Conservation (phyloP, 2,329 filamentous ascomycete species). For the Trematosphaeria pertusa region DNA sequence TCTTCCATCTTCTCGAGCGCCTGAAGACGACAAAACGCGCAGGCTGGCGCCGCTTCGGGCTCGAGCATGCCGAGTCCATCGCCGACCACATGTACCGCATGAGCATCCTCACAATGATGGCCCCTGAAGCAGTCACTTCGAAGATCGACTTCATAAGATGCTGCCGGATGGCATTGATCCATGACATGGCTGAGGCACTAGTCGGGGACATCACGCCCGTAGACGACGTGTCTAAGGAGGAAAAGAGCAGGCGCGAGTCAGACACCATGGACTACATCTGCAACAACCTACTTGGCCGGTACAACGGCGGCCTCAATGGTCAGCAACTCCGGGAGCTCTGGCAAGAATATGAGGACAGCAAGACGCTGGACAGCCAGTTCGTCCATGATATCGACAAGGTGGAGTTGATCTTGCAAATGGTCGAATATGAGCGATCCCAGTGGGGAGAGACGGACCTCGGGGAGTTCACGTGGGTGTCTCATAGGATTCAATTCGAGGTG, state of each 20-base stretch:
- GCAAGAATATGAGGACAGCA: slow-evolving; percentile 92
- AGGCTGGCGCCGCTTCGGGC: slow-evolving; percentile 90
- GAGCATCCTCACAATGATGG: slow-evolving; percentile 94
- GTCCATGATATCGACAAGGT: slow-evolving; percentile 99
- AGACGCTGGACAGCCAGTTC: slow-evolving; percentile 84
- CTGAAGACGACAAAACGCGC: slow-evolving; percentile 97
- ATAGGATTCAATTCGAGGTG: slow-evolving; percentile 75
- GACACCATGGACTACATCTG: slow-evolving; percentile 93
- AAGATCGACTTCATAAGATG: slow-evolving; percentile 81
- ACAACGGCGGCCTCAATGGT: slow-evolving; percentile 74
- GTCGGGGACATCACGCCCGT: slow-evolving; percentile 97
- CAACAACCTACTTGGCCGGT: slow-evolving; percentile 72
- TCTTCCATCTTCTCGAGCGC: slow-evolving; percentile 92
- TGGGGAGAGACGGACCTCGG: slow-evolving; percentile 74
- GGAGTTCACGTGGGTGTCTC: slow-evolving; percentile 84
- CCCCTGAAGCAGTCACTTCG: slow-evolving; percentile 74
- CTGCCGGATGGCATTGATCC: slow-evolving; percentile 93
- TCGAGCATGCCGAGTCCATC: slow-evolving; percentile 82
- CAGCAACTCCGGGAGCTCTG: slow-evolving; percentile 79
- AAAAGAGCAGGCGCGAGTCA: slow-evolving; percentile 87
- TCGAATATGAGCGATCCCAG: slow-evolving; percentile 86
- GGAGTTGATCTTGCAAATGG: slow-evolving; percentile 91
- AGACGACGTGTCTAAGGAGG: slow-evolving; percentile 81
- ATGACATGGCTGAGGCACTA: slow-evolving; percentile 96
- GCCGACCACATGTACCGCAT: slow-evolving; percentile 99